phyloP scores from a whole-genome alignment of 2,329 filamentous ascomycete genomes.

The Fusarium sororula region DNA sequence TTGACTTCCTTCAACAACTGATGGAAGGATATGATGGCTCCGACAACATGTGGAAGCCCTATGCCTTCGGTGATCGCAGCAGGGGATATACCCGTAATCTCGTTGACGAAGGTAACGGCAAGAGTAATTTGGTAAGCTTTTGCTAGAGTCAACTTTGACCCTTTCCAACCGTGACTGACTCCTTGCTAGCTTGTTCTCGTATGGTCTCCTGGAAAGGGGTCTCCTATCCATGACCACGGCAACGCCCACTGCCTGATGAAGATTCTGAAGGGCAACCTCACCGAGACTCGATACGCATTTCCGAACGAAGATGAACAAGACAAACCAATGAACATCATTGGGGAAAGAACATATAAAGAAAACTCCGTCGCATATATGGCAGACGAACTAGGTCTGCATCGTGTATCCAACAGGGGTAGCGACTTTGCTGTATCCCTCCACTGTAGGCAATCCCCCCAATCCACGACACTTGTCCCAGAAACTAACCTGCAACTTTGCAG shows the following conservation, averaged over 20 bases:
- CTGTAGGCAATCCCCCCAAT: conserved; percentile 53
- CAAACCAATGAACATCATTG: conserved; percentile 70
- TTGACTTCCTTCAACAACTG: conserved; percentile 72
- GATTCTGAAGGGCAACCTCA: conserved; percentile 79
- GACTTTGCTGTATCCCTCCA: conserved; percentile 88
- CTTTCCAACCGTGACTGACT: conserved; percentile 25
- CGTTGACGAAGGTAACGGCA: conserved; percentile 87
- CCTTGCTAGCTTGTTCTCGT: conserved; percentile 78
- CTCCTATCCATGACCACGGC: conserved; percentile 87
- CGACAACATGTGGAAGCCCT: conserved; percentile 76
- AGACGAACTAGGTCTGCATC: conserved; percentile 87
- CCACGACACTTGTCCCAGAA: conserved; percentile 44
- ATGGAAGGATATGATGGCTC: conserved; percentile 80
- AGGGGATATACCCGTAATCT: conserved; percentile 86
- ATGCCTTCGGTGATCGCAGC: conserved; percentile 75
- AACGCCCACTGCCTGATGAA: conserved; percentile 95
- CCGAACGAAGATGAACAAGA: conserved; percentile 61
- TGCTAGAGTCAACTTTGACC: conserved; percentile 9
- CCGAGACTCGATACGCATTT: conserved; percentile 83
- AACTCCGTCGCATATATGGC: conserved; percentile 91
- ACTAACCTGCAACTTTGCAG: conserved; percentile 51
- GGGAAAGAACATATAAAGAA: conserved; percentile 72
- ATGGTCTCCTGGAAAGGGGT: conserved; percentile 85
- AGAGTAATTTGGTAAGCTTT: conserved; percentile 73
- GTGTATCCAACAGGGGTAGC: conserved; percentile 78